These are phyloP conservation scores for Globomyces sp. DNA, from an alignment of 371 early-diverging fungal species.

Conservation along the genomic window DNA sequence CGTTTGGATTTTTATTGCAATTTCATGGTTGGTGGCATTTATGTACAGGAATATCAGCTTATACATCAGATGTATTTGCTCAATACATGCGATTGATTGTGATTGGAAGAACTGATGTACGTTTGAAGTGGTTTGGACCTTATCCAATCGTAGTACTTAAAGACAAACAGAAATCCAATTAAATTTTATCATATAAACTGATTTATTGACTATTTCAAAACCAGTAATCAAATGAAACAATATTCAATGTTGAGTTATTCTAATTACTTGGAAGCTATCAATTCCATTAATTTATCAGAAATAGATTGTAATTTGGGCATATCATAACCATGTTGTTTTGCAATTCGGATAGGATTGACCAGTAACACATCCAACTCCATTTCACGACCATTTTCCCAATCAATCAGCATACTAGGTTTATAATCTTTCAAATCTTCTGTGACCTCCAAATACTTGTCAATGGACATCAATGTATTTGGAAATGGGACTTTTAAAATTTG, in stretches of 20 bases:
- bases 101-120: no score
- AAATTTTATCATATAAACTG: no score
- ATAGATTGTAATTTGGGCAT: constrained; percentile 41
- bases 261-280: no score
- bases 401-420: constrained; percentile 67
- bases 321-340: constrained; percentile 37
- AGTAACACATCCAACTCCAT: constrained; percentile 68
- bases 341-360: constrained; percentile 59
- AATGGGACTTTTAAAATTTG: constrained; percentile 41
- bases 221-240: no score
- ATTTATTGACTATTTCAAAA: no score
- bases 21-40: constrained; percentile 84
- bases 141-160: no score
- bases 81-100: no score
- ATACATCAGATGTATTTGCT: no score
- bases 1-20: constrained; percentile 59
- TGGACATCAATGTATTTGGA: constrained; percentile 45
- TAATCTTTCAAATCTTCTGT: constrained; percentile 42
- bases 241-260: no score
- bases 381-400: constrained; percentile 59
- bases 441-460: constrained; percentile 47
- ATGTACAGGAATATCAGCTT: constrained; percentile 52
- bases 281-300: no score
- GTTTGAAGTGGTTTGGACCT: no score
- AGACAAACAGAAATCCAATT: no score